Evolutionary conservation across 2,329 filamentous ascomycete species (phyloP).

Genomic region (Trichophyton schoenleinii): DNA sequence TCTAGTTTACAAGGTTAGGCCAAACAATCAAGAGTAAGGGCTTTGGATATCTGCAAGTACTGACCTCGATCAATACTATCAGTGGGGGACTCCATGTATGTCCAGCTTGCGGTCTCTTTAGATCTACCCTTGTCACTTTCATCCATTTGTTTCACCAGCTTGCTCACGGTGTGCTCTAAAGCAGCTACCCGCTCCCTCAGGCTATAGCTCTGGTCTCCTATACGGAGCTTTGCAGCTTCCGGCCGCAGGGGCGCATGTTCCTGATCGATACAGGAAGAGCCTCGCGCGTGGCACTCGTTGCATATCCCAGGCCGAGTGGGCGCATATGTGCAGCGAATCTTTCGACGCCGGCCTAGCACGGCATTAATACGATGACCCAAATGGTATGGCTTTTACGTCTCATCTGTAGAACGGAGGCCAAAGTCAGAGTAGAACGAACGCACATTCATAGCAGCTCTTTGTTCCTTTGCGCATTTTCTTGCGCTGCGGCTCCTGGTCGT

Average conservation of each 20-base stretch:
- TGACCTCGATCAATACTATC: constrained; percentile 6
- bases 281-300: constrained; percentile 31
- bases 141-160: constrained; percentile 23
- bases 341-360: constrained; percentile 26
- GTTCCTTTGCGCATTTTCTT: constrained; percentile 36
- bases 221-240: constrained; percentile 13
- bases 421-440: constrained; percentile 5
- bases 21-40: neutral
- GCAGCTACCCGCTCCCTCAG: constrained; percentile 28
- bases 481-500: constrained; percentile 22
- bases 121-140: constrained; percentile 7
- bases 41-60: neutral
- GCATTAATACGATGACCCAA: neutral
- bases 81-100: neutral
- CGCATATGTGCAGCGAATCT: constrained; percentile 33
- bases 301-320: constrained; percentile 23
- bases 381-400: neutral
- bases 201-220: constrained; percentile 24
- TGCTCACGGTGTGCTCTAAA: constrained; percentile 26
- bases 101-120: neutral
- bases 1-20: neutral
- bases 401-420: neutral
- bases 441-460: constrained; percentile 33
- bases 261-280: constrained; percentile 29
- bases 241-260: constrained; percentile 22